Conservation (phyloP, 169 alveolate species). For the Cryptosporidium ryanae region DNA sequence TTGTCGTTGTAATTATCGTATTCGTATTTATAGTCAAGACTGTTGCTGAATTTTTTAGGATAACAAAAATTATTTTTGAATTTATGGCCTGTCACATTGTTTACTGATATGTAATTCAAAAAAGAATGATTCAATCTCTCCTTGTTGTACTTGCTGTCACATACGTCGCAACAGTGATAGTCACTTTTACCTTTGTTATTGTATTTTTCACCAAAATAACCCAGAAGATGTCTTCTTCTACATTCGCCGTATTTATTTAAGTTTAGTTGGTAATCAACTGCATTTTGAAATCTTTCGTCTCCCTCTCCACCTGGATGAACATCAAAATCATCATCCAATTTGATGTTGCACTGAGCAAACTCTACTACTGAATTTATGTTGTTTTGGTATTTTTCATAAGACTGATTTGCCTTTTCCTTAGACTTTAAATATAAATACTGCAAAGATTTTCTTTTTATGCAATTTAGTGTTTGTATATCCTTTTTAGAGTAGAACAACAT, state of each 20-base stretch:
- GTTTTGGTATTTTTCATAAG: conserved; percentile 72
- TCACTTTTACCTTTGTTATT: too few species aligned
- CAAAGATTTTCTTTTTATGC: conserved; percentile 62
- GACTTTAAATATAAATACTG: conserved; percentile 62
- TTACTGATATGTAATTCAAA: conserved; percentile 15
- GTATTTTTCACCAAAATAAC: conserved; percentile 81
- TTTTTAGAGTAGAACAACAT: conserved; percentile 81
- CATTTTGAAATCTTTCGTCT: conserved; percentile 5
- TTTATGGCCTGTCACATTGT: not conserved
- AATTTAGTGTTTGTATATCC: conserved; percentile 70
- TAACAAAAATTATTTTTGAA: not conserved
- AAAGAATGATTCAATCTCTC: not conserved
- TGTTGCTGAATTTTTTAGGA: not conserved
- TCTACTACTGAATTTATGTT: conserved; percentile 64
- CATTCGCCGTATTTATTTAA: conserved; percentile 75
- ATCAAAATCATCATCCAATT: conserved; percentile 76
- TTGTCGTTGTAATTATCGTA: conserved; percentile 16
- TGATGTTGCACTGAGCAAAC: conserved; percentile 29
- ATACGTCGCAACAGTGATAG: conserved; percentile 52
- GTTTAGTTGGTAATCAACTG: conserved; percentile 18
- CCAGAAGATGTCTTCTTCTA: conserved; percentile 79
- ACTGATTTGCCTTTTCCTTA: conserved; percentile 42
- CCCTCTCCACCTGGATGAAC: conserved; percentile 16
- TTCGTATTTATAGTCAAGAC: not conserved
- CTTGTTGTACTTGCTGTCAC: conserved; percentile 29